Percentiles rank a stretch among this genome's conserved stretches.
Conservation (phyloP, 2,329 filamentous ascomycete genomes). For the Monosporascus sp. region DNA sequence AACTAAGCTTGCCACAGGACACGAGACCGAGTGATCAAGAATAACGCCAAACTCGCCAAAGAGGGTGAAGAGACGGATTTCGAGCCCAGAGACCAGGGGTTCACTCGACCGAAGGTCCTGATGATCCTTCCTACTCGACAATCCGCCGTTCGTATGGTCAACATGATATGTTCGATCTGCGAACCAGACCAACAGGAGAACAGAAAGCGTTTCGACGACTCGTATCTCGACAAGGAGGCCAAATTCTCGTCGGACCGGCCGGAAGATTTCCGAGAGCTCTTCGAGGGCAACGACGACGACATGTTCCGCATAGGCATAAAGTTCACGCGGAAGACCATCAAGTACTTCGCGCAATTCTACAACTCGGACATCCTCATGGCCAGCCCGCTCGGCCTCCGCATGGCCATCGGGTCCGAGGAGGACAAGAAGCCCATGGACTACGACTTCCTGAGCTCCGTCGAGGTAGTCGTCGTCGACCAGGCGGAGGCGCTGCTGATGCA, state of each 20-base stretch:
- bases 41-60: slow-evolving; percentile 73
- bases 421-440: slow-evolving; percentile 65
- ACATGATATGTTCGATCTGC: slow-evolving; percentile 70
- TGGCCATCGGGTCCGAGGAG: slow-evolving; percentile 79
- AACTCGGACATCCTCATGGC: slow-evolving; percentile 92
- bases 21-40: slow-evolving; percentile 85
- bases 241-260: slow-evolving; percentile 70
- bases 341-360: slow-evolving; percentile 93
- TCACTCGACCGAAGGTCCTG: slow-evolving; percentile 88
- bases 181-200: slow-evolving; percentile 91
- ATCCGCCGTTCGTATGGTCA: slow-evolving; percentile 72
- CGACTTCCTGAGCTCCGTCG: slow-evolving; percentile 91
- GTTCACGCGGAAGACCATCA: slow-evolving; percentile 92
- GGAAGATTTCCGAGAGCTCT: slow-evolving; percentile 82
- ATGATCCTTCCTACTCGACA: slow-evolving; percentile 87
- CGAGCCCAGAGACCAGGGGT: slow-evolving; percentile 87
- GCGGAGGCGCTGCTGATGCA: slow-evolving; percentile 93
- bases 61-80: slow-evolving; percentile 58
- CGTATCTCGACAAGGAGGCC: slow-evolving; percentile 65
- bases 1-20: slow-evolving; percentile 46
- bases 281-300: slow-evolving; percentile 93
- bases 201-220: slow-evolving; percentile 83
- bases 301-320: slow-evolving; percentile 96
- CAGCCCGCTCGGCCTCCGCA: slow-evolving; percentile 81
- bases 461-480: slow-evolving; percentile 85